These are phyloP conservation scores for Exsudoporus floridanus DNA, from an alignment of 1,284 basidiomycete genomes.

Conservation along the genomic window DNA sequence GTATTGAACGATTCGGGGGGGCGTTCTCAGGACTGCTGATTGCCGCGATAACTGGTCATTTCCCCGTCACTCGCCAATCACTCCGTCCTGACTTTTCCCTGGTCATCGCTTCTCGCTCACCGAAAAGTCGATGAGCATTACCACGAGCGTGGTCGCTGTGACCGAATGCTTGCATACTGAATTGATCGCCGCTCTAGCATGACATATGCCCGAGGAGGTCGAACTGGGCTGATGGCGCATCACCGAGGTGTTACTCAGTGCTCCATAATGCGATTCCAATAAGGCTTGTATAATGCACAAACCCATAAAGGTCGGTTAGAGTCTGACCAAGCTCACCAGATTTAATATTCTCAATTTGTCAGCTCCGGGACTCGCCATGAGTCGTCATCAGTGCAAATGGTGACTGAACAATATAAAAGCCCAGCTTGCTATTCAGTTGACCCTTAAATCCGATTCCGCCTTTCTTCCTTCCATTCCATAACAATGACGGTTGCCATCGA, in stretches of 20 bases:
- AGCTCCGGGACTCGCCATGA: constrained; percentile 15
- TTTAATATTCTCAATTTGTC: constrained; percentile 13
- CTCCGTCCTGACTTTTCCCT: too few relatives aligned
- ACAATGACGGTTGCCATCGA: constrained; percentile 23
- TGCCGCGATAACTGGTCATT: too few relatives aligned
- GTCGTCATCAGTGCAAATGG: constrained; percentile 7
- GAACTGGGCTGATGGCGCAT: constrained; percentile 41
- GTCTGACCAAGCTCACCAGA: background rate
- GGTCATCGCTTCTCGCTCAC: too few relatives aligned
- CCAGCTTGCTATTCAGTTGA: background rate
- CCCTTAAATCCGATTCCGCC: constrained; percentile 1
- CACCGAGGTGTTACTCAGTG: constrained; percentile 47
- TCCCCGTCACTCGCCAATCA: too few relatives aligned
- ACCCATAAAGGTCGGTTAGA: too few relatives aligned
- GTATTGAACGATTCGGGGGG: too few relatives aligned
- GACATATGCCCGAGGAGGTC: constrained; percentile 42
- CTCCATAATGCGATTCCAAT: too few relatives aligned
- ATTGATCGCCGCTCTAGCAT: constrained; percentile 47
- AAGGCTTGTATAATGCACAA: too few relatives aligned
- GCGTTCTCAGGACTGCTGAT: too few relatives aligned
- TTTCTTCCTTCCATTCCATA: background rate
- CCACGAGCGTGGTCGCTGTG: constrained; percentile 32
- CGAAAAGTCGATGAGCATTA: constrained; percentile 31
- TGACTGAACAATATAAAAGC: constrained; percentile 1
- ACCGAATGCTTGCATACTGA: background rate